Evolutionary conservation across 495 filamentous ascomycete species (phyloP), one percentile per base, ranked within the genome.

Genomic region (Penicillium samsonianum): DNA sequence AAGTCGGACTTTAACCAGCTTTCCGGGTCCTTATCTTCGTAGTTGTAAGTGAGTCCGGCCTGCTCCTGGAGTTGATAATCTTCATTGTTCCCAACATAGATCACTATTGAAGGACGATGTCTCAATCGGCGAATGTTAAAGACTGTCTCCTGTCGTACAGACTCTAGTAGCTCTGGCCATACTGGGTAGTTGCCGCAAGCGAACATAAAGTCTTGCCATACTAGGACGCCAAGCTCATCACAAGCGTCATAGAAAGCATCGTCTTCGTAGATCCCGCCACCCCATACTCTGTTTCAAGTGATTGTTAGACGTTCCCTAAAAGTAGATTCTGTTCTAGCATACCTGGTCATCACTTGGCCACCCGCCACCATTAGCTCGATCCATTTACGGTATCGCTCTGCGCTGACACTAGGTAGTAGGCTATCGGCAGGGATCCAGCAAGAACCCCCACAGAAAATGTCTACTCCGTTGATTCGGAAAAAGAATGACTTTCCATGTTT

Each of bases 41-140:
- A 65, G 73, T 85, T 63, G 68, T 89, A 88, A 14, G 80, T 78
- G 22, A 89, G 77, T 0, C 78, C 75, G 44, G 33, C 79, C 79
- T 25, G 76, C 76, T 64, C 96, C 92, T 52, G 86, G 26, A 92
- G 89, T 70, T 96, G 91, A 70, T 97, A 96, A 68, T 98, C 92
- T 69, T 96, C 93, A 65, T 98, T 96, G 71, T 96, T 96, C 20
- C 93, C 93, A 16, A 87, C 90, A 64, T 84, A 96, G 58, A 98
- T 87, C 37, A 94, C 88, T 60, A 98, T 87, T 20, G 84, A 89
- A 0, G 92, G 90, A 65, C 96, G 93, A 61, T 95, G 90, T 23
- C 90, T 82, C 16, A 98, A 75, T 26, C 87, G 73, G 57, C 83
- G 85, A 42, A 96, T 77, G 59, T 96, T 93, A 58, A 85, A 87